Evolutionary conservation across 2,329 filamentous ascomycete species (phyloP), one percentile per base, ranked within the genome.

Genomic region (Clonostachys solani): DNA sequence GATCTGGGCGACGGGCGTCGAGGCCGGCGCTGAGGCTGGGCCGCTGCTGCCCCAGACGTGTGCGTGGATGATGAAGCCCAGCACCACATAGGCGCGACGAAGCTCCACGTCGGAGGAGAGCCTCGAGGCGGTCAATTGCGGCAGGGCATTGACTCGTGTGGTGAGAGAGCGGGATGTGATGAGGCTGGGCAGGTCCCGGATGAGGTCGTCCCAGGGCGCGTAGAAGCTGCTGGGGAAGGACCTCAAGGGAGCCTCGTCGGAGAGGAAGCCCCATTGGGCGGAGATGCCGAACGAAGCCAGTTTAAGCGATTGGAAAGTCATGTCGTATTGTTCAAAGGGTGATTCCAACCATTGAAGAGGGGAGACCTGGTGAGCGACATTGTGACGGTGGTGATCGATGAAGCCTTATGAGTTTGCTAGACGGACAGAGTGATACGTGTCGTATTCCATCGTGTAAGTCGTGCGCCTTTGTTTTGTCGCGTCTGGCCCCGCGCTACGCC

Each of bases 161-260:
- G 40, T 42, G 29, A 52, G 43, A 23, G 34, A 29, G 38, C 41
- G 43, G 12, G 45, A 46, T 23, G 34, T 17, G 18, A 52, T 47
- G 5, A 47, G 38, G 13, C 42, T 15, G 15, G 48, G 46, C 23
- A 50, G 46, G 15, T 34, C 35, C 6, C 35, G 40, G 29, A 23
- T 40, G 42, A 52, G 40, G 12, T 48, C 37, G 37, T 52, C 50
- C 47, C 49, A 46, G 19, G 43, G 42, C 33, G 42, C 57, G 73
- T 7, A 75, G 63, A 55, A 66, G 65, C 47, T 71, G 78, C 41
- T 44, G 42, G 18, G 44, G 42, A 48, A 48, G 19, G 42, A 44
- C 48, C 63, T 78, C 36, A 74, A 72, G 51, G 78, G 78, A n/a
- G 77, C 71, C 6, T 56, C 48, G 43, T 43, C 53, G 17, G 54